Evolutionary conservation across 2,329 filamentous ascomycete genomes (phyloP).

Genomic region (Gnomoniopsis sp.): DNA sequence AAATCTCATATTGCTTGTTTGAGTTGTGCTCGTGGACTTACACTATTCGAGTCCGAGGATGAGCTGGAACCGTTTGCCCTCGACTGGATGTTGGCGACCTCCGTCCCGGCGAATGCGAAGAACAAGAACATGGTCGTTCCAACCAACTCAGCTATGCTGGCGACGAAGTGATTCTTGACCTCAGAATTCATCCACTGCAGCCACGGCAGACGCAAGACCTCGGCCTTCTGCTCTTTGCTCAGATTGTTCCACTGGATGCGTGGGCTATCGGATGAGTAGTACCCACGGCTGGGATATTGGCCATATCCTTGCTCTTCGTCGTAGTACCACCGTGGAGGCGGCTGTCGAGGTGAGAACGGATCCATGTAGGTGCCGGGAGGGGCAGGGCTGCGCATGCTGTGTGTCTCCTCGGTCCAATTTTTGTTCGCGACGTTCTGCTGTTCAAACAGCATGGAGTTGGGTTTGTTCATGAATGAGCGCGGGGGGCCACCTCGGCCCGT

Average conservation of each 20-base stretch:
- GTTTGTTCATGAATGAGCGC: slow-evolving; percentile 9
- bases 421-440: slow-evolving; percentile 4
- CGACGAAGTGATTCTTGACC: slow-evolving; percentile 41
- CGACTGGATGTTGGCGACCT: slow-evolving; percentile 19
- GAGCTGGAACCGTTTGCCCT: slow-evolving; percentile 22
- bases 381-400: background rate
- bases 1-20: background rate
- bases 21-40: background rate
- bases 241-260: slow-evolving; percentile 37
- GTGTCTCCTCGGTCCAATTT: slow-evolving; percentile 10
- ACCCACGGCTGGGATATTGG: background rate
- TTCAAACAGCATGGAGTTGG: background rate
- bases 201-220: slow-evolving; percentile 42
- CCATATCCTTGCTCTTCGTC: slow-evolving; percentile 16
- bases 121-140: slow-evolving; percentile 42
- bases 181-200: slow-evolving; percentile 45
- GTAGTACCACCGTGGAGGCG: slow-evolving; percentile 6
- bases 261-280: slow-evolving; percentile 8
- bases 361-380: background rate
- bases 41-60: slow-evolving; percentile 26
- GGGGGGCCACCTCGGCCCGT: slow-evolving; percentile 2
- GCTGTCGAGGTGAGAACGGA: slow-evolving; percentile 10
- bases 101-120: slow-evolving; percentile 35
- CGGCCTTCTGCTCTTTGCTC: slow-evolving; percentile 35
- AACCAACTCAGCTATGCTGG: slow-evolving; percentile 37